Conservation (phyloP, 768 basidiomycete species). For the Naganishia antarctica region DNA sequence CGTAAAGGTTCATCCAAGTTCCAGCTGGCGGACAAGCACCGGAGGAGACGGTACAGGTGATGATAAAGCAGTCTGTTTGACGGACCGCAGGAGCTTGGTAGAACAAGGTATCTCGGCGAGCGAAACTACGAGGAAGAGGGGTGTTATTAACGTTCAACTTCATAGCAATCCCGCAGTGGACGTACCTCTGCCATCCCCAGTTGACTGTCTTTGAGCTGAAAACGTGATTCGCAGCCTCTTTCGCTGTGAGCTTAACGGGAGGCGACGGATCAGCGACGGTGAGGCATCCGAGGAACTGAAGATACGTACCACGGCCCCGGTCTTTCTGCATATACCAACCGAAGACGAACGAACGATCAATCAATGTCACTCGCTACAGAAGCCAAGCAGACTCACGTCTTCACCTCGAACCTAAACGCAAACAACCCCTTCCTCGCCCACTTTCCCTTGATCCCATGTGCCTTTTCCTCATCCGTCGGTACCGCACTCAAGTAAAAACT, state of each 20-base stretch:
- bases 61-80: conserved; percentile 64
- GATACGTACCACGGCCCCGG: neutral
- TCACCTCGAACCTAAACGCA: conserved; percentile 77
- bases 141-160: neutral
- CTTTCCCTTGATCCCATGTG: conserved; percentile 63
- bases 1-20: conserved; percentile 41
- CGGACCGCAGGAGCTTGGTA: conserved; percentile 54
- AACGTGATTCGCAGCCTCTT: conserved; percentile 23
- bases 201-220: conserved; percentile 61
- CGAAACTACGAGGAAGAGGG: conserved; percentile 52
- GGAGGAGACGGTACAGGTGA: conserved; percentile 72
- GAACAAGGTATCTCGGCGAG: conserved; percentile 66
- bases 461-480: conserved; percentile 74
- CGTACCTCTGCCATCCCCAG: conserved; percentile 70
- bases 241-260: neutral
- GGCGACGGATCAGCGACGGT: conserved; percentile 25
- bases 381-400: conserved; percentile 54
- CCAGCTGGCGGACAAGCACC: conserved; percentile 57
- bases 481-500: conserved; percentile 30
- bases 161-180: neutral
- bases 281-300: conserved; percentile 19
- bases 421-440: conserved; percentile 82
- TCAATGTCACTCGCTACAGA: neutral
- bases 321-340: neutral
- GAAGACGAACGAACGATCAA: neutral